A percentile compares a stretch with the other conserved stretches of the same genome.
Conservation (phyloP, 2,329 filamentous ascomycete genomes). For the Colletotrichum ledebouriae region DNA sequence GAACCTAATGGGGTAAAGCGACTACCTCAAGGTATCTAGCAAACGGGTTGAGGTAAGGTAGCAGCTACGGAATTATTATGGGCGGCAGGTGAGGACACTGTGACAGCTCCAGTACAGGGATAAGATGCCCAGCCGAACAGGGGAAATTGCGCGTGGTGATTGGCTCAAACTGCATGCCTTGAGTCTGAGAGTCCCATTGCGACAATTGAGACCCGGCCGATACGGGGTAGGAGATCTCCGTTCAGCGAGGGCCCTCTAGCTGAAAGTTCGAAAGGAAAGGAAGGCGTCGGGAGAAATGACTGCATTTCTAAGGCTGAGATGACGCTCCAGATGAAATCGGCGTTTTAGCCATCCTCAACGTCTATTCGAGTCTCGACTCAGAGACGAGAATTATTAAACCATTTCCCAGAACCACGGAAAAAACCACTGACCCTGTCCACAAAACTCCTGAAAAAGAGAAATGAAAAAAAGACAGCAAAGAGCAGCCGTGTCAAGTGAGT, state of each 20-base stretch:
- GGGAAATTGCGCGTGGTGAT: slow-evolving; percentile 22
- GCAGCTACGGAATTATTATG: slow-evolving; percentile 24
- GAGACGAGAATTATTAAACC: neutral
- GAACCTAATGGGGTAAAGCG: slow-evolving; percentile 29
- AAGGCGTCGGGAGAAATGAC: neutral
- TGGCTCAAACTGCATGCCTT: slow-evolving; percentile 12
- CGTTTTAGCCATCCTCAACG: neutral
- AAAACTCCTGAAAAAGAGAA: slow-evolving; percentile 24
- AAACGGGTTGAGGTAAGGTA: slow-evolving; percentile 15
- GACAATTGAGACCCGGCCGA: slow-evolving; percentile 14
- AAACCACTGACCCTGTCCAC: slow-evolving; percentile 15
- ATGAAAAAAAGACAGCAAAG: neutral
- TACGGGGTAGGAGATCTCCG: slow-evolving; percentile 8
- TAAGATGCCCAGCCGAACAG: slow-evolving; percentile 13
- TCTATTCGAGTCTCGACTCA: slow-evolving; percentile 19
- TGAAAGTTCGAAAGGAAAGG: too few relatives aligned
- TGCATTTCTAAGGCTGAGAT: neutral
- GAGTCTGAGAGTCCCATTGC: slow-evolving; percentile 20
- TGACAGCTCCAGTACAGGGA: slow-evolving; percentile 37
- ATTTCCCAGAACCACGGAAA: neutral
- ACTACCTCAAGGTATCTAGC: slow-evolving; percentile 2
- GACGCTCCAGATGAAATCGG: too few relatives aligned
- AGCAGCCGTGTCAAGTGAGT: neutral
- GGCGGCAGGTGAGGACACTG: slow-evolving; percentile 35
- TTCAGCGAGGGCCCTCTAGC: slow-evolving; percentile 1